These are phyloP conservation scores for Thielaviopsis punctulata DNA, from an alignment of 2,329 filamentous ascomycete genomes.

Conservation along the genomic window DNA sequence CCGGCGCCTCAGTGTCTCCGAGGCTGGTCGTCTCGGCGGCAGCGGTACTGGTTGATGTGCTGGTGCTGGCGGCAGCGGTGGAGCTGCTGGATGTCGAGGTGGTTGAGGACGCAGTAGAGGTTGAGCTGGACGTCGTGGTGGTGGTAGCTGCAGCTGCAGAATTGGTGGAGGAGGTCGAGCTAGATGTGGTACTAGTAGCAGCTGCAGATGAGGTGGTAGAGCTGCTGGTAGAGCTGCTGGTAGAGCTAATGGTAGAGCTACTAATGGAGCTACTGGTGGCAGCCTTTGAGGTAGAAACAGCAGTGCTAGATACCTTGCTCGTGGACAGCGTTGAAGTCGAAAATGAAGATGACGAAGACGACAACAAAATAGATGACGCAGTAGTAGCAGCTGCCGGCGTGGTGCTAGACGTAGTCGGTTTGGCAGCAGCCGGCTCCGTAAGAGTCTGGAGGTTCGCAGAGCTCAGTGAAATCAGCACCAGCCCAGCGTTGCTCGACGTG, in stretches of 20 bases:
- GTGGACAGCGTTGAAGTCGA: neutral
- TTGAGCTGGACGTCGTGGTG: slow-evolving; percentile 8
- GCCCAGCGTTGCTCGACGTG: too few relatives aligned
- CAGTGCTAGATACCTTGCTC: neutral
- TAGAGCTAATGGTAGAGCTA: too few relatives aligned
- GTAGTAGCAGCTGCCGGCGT: neutral
- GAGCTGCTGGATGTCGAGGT: slow-evolving; percentile 16
- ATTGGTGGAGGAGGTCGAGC: slow-evolving; percentile 8
- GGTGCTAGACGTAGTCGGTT: neutral
- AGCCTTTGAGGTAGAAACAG: slow-evolving; percentile 7
- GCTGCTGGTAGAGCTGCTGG: slow-evolving; percentile 5
- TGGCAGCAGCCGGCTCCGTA: neutral
- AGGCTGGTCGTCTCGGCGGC: slow-evolving; percentile 12
- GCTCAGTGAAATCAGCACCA: too few relatives aligned
- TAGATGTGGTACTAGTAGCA: too few relatives aligned
- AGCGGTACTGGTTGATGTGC: slow-evolving; percentile 1
- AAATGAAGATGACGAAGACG: neutral
- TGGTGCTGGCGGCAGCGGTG: slow-evolving; percentile 7
- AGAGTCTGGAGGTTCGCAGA: too few relatives aligned
- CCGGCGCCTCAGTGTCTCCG: slow-evolving; percentile 6
- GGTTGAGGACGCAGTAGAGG: slow-evolving; percentile 12
- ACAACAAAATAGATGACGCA: too few relatives aligned
- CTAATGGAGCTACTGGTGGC: too few relatives aligned
- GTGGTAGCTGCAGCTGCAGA: neutral
- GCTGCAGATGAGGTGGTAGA: slow-evolving; percentile 8